Percentiles rank a stretch among this genome's conserved stretches.
Evolutionary conservation across 148 eudicot species (phyloP).

Genomic region (Pouteria glomerata): DNA sequence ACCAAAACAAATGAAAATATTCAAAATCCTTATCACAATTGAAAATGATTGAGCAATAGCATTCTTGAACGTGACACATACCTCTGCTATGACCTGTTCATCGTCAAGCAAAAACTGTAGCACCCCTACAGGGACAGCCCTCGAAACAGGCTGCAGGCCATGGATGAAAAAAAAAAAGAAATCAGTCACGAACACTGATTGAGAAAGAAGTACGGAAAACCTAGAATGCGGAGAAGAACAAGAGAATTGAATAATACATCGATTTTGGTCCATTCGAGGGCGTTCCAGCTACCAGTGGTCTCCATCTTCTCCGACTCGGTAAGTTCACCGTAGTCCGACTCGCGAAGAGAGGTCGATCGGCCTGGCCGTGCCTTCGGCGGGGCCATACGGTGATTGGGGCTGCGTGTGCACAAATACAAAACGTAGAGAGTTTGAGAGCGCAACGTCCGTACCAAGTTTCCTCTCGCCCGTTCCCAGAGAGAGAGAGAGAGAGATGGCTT

Average conservation of each 20-base stretch:
- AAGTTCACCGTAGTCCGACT: constrained; percentile 33
- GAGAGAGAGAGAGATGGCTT: background rate
- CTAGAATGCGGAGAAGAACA: background rate
- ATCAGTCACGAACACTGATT: background rate
- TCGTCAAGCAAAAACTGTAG: constrained; percentile 67
- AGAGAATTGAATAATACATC: constrained; percentile 35
- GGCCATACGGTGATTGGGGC: constrained; percentile 31
- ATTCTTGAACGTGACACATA: constrained; percentile 12
- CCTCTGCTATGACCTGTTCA: constrained; percentile 74
- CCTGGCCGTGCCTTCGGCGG: constrained; percentile 32
- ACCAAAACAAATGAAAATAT: background rate
- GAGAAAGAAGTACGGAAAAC: background rate
- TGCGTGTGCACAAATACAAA: background rate
- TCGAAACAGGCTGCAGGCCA: constrained; percentile 43
- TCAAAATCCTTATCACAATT: background rate
- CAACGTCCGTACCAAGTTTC: background rate
- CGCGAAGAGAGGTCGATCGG: constrained; percentile 30
- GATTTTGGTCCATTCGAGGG: constrained; percentile 82
- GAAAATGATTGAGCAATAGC: background rate
- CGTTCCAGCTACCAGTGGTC: constrained; percentile 73
- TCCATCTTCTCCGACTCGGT: constrained; percentile 62
- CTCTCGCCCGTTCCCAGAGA: background rate
- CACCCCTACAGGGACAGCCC: constrained; percentile 57
- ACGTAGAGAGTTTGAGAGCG: background rate
- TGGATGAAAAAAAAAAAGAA: constrained; percentile 4